A percentile compares a stretch with the other conserved stretches of the same genome.
Conservation (phyloP, 441 rosid species). For the Capsella rubella region DNA sequence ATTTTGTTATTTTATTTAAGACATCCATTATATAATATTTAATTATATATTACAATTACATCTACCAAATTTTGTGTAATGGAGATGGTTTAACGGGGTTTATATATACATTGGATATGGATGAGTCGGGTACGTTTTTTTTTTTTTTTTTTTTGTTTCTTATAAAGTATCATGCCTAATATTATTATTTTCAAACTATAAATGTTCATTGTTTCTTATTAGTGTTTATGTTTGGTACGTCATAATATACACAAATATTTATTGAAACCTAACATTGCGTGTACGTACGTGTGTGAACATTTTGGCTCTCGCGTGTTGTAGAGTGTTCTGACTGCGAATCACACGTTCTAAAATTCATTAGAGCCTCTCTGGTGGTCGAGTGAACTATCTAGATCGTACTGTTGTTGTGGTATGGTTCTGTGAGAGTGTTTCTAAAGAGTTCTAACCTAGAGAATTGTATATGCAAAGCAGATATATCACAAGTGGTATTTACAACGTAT, state of each 20-base stretch:
- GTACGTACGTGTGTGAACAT: too few species aligned
- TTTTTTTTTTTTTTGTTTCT: background rate
- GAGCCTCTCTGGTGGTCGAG: background rate
- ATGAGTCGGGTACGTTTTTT: constrained; percentile 11
- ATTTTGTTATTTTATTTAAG: too few species aligned
- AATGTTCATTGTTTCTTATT: background rate
- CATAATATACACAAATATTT: background rate
- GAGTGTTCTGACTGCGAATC: background rate
- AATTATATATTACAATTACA: too few species aligned
- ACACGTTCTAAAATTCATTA: background rate
- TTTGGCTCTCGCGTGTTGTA: too few species aligned
- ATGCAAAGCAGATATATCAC: too few species aligned
- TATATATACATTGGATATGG: background rate
- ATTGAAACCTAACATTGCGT: background rate
- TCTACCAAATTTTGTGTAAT: too few species aligned
- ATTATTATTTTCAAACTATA: background rate
- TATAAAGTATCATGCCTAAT: constrained; percentile 19
- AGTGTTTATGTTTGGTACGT: background rate
- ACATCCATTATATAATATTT: too few species aligned
- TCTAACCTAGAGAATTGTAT: background rate
- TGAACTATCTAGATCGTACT: background rate
- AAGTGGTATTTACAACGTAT: too few species aligned
- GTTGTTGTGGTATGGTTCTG: background rate
- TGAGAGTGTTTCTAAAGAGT: background rate
- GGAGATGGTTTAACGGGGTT: constrained; percentile 1